phyloP scores from a whole-genome alignment of 2,329 filamentous ascomycete species.

The Fusarium nisikadoi region DNA sequence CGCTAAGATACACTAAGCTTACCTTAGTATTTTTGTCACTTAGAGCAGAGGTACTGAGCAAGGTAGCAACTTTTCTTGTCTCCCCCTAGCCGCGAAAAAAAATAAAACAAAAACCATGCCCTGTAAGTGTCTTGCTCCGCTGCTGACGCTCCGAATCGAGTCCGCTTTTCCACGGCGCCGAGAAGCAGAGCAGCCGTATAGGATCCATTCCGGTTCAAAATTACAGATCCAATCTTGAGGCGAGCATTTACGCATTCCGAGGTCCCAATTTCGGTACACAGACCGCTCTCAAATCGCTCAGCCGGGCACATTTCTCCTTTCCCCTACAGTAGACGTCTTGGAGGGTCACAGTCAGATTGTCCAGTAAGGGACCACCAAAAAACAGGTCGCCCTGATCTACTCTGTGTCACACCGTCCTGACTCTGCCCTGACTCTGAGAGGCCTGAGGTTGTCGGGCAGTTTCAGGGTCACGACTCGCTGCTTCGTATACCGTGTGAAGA shows the following conservation, averaged over 20 bases:
- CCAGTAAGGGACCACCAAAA: constrained; percentile 38
- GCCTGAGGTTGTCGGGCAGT: neutral
- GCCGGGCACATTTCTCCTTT: neutral
- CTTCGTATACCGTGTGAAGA: constrained; percentile 6
- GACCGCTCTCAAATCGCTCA: neutral
- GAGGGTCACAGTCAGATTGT: neutral
- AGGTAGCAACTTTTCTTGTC: neutral
- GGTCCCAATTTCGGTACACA: constrained; percentile 39
- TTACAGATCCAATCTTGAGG: constrained; percentile 14
- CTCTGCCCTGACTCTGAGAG: neutral
- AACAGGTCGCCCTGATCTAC: constrained; percentile 22
- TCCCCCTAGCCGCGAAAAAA: neutral
- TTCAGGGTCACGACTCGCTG: constrained; percentile 13
- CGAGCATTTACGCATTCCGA: constrained; percentile 23
- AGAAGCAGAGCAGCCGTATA: constrained; percentile 23
- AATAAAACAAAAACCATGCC: neutral
- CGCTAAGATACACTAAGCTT: neutral
- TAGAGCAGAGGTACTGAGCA: neutral
- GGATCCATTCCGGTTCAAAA: constrained; percentile 32
- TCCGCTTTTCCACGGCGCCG: constrained; percentile 28
- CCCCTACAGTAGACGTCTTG: constrained; percentile 2
- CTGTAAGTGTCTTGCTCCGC: constrained; percentile 28
- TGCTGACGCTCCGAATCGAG: constrained; percentile 24
- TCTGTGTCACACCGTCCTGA: constrained; percentile 37
- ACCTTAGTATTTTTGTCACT: neutral